These are phyloP conservation scores for Sugiyamaella floridensis DNA, from an alignment of 805 yeast species.

Conservation along the genomic window DNA sequence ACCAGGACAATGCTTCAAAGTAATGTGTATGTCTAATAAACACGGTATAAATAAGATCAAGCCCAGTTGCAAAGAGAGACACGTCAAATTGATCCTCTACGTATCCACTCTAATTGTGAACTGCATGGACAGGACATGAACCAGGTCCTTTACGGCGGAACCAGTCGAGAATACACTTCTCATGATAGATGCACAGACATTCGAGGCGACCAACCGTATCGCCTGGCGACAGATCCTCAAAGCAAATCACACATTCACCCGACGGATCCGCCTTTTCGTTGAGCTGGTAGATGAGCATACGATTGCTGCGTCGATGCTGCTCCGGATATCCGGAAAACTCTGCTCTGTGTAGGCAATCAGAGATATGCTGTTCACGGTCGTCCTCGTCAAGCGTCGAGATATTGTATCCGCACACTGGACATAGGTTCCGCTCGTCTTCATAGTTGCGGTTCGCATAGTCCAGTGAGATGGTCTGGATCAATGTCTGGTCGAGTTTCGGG, in stretches of 20 bases:
- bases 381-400: slow-evolving; percentile 25
- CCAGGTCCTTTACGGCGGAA: slow-evolving; percentile 77
- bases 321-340: slow-evolving; percentile 60
- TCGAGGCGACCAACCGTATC: slow-evolving; percentile 88
- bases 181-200: slow-evolving; percentile 91
- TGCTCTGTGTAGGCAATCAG: slow-evolving; percentile 51
- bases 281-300: slow-evolving; percentile 74
- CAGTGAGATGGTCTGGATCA: slow-evolving; percentile 16
- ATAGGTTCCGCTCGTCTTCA: slow-evolving; percentile 27
- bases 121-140: slow-evolving; percentile 77
- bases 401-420: slow-evolving; percentile 35
- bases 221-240: slow-evolving; percentile 80
- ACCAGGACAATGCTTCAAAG: too few relatives aligned
- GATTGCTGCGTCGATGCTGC: slow-evolving; percentile 46
- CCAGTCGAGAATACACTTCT: slow-evolving; percentile 87
- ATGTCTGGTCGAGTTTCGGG: slow-evolving; percentile 12
- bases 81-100: too few relatives aligned
- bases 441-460: slow-evolving; percentile 4
- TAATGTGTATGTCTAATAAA: too few relatives aligned
- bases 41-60: not conserved
- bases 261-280: slow-evolving; percentile 27
- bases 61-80: too few relatives aligned
- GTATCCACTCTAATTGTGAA: slow-evolving; percentile 25
- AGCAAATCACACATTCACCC: slow-evolving; percentile 87
- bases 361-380: slow-evolving; percentile 60